Evolutionary conservation across 495 filamentous ascomycete genomes (phyloP), one percentile per base, ranked within the genome.

Genomic region (Cairneyella variabilis): DNA sequence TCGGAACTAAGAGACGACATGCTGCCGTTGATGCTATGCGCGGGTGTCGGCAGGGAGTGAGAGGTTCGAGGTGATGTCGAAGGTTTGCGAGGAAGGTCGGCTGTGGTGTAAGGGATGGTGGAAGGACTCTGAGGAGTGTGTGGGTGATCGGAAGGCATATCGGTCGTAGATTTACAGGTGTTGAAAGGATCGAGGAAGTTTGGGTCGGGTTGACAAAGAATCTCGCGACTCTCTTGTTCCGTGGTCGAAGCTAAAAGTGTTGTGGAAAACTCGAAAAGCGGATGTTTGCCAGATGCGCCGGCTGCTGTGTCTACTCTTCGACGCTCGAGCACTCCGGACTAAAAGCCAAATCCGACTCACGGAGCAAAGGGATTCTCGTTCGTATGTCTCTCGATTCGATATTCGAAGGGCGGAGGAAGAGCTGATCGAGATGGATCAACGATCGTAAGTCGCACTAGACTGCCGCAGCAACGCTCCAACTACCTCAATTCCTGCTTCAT

Each of bases 121-220:
- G 77, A 79, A 60, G 77, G 77, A 57, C 77, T 81, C 66, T 81
- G 74, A 55, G 77, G 77, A n/a, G 77, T 81, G 57, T 79, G 76
- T 34, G 77, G 77, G 62, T 79, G 75, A 69, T 78, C 76, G 63
- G 70, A 76, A 55, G 61, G 54, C 61, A 64, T 64, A 48, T 54
- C 58, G 54, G 22, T 42, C 36, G 23, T 38, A 25, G 23, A 38
- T 43, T 37, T 30, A 47, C 28, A 32, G 40, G 7, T 17, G 5
- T 53, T 20, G 23, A 40, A 10, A 41, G 27, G 42, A 18, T 48
- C 42, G 51, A 53, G 27, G 43, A 3, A 26, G 18, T 14, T 40
- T 11, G 11, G 25, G 28, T 32, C 39, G 40, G 27, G 43, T 9
- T n/a, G 27, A 57, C 38, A 56, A 53, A 49, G 53, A 37, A n/a